These are phyloP conservation scores for Thielaviopsis ethacetica DNA, from an alignment of 2,329 filamentous ascomycete species.

Conservation along the genomic window DNA sequence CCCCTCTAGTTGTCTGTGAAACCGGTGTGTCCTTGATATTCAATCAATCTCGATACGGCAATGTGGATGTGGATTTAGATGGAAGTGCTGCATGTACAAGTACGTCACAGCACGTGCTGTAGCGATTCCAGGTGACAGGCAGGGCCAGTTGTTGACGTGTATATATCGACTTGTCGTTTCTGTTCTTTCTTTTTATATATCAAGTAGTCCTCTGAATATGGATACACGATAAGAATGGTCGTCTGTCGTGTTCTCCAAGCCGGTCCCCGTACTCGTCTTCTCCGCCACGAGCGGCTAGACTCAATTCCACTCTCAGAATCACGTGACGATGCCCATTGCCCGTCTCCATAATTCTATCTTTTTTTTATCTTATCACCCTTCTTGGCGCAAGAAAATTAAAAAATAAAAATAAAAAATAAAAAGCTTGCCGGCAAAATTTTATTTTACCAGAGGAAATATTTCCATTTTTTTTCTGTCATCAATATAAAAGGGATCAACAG, in stretches of 20 bases:
- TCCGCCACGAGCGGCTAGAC: no score
- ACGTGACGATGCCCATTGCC: no score
- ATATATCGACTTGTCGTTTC: neutral
- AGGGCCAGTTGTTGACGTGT: neutral
- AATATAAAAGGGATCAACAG: slow-evolving; percentile 1
- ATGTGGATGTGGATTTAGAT: neutral
- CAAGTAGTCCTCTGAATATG: no score
- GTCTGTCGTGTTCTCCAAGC: no score
- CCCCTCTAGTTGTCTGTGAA: no score
- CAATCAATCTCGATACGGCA: neutral
- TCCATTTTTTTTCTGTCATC: neutral
- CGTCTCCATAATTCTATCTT: no score
- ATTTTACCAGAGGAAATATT: neutral
- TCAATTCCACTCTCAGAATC: no score
- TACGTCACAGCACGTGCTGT: neutral
- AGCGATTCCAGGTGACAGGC: no score
- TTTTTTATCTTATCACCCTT: neutral
- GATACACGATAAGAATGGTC: no score
- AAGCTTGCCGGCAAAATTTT: neutral
- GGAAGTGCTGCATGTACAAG: neutral
- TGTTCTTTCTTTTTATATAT: neutral
- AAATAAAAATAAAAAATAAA: no score
- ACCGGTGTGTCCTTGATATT: neutral
- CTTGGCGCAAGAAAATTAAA: neutral
- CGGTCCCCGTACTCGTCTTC: no score